A percentile compares a stretch with the other conserved stretches of the same genome.
Conservation (phyloP, 352 stramenopile genomes). For the Globisporangium parvum region DNA sequence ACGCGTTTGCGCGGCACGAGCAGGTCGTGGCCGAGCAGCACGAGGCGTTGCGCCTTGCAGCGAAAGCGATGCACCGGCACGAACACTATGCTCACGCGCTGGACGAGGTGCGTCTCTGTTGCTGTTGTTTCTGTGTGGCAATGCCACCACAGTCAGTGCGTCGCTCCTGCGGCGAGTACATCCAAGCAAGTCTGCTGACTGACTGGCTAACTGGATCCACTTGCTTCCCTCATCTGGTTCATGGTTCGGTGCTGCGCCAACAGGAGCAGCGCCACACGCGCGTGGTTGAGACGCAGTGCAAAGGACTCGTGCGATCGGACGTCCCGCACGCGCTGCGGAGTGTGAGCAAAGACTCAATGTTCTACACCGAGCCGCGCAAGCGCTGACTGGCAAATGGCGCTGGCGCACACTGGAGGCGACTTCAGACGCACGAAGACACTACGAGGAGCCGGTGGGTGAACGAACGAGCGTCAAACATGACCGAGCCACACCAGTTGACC, state of each 20-base stretch:
- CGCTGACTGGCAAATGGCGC: too few species aligned
- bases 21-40: conserved; percentile 23
- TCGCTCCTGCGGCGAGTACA: too few species aligned
- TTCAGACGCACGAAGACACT: too few species aligned
- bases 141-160: too few species aligned
- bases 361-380: conserved; percentile 19
- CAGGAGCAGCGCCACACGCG: conserved; percentile 31
- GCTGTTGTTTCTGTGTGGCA: too few species aligned
- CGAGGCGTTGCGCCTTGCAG: conserved; percentile 34
- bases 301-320: conserved; percentile 26
- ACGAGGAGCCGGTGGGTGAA: too few species aligned
- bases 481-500: too few species aligned
- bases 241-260: too few species aligned
- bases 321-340: conserved; percentile 24
- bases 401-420: too few species aligned
- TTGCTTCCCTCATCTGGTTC: too few species aligned
- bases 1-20: conserved; percentile 35
- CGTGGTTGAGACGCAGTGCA: conserved; percentile 30
- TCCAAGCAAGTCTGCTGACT: background rate
- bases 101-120: conserved; percentile 18
- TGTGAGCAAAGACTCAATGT: conserved; percentile 60
- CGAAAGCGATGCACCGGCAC: conserved; percentile 35
- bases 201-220: background rate
- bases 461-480: too few species aligned
- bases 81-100: conserved; percentile 37